These are phyloP conservation scores for Fusarium protoensiforme DNA, from an alignment of 2,329 filamentous ascomycete species.

Conservation along the genomic window DNA sequence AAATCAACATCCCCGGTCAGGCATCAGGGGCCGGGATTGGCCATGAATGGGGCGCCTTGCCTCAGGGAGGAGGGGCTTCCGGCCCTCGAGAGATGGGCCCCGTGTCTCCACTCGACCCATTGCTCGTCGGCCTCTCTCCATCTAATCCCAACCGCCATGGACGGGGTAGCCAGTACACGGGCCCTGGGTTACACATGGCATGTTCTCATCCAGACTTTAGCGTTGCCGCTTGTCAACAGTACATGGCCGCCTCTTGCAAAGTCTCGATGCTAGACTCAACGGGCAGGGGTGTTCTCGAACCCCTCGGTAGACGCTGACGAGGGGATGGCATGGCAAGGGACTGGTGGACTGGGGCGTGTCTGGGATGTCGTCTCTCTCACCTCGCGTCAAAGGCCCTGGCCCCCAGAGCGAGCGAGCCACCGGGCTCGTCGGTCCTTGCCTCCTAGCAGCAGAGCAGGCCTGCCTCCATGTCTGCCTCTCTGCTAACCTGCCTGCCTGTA, in stretches of 20 bases:
- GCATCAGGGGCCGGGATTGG: constrained; percentile 41
- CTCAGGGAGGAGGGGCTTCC: constrained; percentile 43
- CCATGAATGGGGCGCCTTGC: constrained; percentile 30
- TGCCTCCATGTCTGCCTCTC: constrained; percentile 7
- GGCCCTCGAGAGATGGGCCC: constrained; percentile 44
- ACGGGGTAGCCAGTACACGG: constrained; percentile 40
- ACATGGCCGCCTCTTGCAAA: constrained; percentile 37
- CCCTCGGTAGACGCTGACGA: constrained; percentile 49
- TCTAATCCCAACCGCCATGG: constrained; percentile 40
- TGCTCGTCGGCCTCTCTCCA: constrained; percentile 39
- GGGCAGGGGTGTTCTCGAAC: constrained; percentile 43
- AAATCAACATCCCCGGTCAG: constrained; percentile 41
- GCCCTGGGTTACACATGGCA: constrained; percentile 33
- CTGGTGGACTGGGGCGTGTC: constrained; percentile 41
- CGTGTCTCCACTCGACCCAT: constrained; percentile 46
- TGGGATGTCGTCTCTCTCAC: constrained; percentile 41
- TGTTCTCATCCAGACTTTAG: constrained; percentile 35
- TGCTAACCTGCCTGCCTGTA: constrained; percentile 36
- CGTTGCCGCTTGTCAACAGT: constrained; percentile 42
- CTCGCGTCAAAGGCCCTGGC: constrained; percentile 38
- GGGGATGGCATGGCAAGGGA: constrained; percentile 41
- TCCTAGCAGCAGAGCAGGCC: constrained; percentile 13
- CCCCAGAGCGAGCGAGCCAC: constrained; percentile 17
- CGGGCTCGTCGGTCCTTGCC: constrained; percentile 31
- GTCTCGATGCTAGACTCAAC: constrained; percentile 27